Evolutionary conservation across 2,329 filamentous ascomycete species (phyloP).

Genomic region (Nemania sp.): DNA sequence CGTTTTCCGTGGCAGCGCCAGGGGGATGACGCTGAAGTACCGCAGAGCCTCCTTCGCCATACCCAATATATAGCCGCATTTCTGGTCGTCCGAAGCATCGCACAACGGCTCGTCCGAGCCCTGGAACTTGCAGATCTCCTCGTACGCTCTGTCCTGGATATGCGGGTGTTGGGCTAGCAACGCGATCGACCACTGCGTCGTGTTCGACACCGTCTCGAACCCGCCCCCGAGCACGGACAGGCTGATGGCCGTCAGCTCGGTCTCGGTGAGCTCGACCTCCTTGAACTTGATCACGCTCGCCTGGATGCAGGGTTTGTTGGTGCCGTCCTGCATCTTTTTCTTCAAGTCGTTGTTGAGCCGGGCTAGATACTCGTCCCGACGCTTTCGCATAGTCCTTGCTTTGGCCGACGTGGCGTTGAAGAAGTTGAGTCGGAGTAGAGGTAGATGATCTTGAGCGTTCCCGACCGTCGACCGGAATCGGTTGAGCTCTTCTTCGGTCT

Average conservation of each 20-base stretch:
- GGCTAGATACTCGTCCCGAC: conserved; percentile 68
- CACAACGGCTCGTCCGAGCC: conserved; percentile 51
- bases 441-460: conserved; percentile 86
- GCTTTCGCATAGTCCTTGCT: conserved; percentile 66
- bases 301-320: conserved; percentile 44
- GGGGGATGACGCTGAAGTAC: conserved; percentile 79
- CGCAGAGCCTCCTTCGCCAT: conserved; percentile 78
- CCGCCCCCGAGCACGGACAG: conserved; percentile 82
- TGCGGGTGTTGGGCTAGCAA: conserved; percentile 69
- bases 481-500: conserved; percentile 74
- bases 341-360: conserved; percentile 65
- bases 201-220: conserved; percentile 79
- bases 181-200: conserved; percentile 78
- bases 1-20: conserved; percentile 72
- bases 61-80: conserved; percentile 75
- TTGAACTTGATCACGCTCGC: conserved; percentile 44
- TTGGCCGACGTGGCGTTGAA: conserved; percentile 44
- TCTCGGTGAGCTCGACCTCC: conserved; percentile 50
- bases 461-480: conserved; percentile 79
- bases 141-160: conserved; percentile 70
- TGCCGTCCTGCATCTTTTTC: conserved; percentile 44
- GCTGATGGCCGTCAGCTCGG: conserved; percentile 78
- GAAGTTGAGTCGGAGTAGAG: conserved; percentile 66
- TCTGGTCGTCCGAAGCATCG: conserved; percentile 74
- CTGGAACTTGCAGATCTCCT: conserved; percentile 58